Conservation (phyloP, 1,139 yeast species). For the Hemisphaericaspora subhashii region DNA sequence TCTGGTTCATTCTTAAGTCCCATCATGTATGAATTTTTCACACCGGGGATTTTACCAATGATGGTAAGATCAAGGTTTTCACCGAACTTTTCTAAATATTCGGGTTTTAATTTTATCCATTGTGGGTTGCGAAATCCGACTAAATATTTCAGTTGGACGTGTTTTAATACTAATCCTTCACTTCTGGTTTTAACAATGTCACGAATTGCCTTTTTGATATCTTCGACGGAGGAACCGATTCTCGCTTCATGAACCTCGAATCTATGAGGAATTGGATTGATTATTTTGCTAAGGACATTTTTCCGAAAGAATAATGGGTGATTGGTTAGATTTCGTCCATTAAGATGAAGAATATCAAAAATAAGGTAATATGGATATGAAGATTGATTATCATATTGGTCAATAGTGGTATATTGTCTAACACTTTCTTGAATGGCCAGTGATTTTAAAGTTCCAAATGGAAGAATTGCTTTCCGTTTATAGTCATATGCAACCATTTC, state of each 20-base stretch:
- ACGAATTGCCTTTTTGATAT: constrained; percentile 56
- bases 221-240: constrained; percentile 46
- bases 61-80: constrained; percentile 80
- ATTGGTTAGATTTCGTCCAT: constrained; percentile 60
- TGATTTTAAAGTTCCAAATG: constrained; percentile 77
- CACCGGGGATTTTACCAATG: constrained; percentile 74
- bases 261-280: constrained; percentile 49
- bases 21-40: constrained; percentile 74
- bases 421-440: constrained; percentile 61
- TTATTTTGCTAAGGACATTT: constrained; percentile 44
- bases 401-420: constrained; percentile 40
- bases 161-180: constrained; percentile 83
- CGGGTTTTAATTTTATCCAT: constrained; percentile 93
- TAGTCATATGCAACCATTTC: constrained; percentile 92
- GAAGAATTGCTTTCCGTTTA: constrained; percentile 55
- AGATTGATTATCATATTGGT: constrained; percentile 36
- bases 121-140: constrained; percentile 58
- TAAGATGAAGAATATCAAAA: constrained; percentile 71
- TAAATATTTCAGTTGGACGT: constrained; percentile 56
- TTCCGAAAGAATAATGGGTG: constrained; percentile 59
- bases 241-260: constrained; percentile 56
- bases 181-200: constrained; percentile 62
- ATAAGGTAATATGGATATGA: constrained; percentile 64
- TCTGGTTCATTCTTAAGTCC: constrained; percentile 52
- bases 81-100: constrained; percentile 81